Percentiles rank a stretch among this genome's conserved stretches.
Evolutionary conservation across 345 rosid species (phyloP).

Genomic region (Jatropha curcas): DNA sequence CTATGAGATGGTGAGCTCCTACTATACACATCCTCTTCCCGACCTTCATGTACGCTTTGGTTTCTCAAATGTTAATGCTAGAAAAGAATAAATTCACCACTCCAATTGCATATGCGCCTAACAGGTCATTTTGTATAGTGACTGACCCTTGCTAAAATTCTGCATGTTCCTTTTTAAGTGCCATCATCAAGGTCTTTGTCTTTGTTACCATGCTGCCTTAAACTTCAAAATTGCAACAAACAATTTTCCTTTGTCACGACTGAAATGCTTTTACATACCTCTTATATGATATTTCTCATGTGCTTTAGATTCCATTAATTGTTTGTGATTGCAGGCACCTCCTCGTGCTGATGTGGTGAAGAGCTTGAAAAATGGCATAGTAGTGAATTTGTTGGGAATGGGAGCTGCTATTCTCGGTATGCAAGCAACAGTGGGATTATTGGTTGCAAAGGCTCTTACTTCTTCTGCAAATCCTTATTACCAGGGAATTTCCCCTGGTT

Average conservation of each 20-base stretch:
- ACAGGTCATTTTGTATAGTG: background rate
- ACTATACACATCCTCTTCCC: background rate
- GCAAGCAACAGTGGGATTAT: conserved; percentile 91
- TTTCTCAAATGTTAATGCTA: background rate
- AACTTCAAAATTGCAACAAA: background rate
- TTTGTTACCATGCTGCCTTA: background rate
- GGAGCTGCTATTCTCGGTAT: conserved; percentile 90
- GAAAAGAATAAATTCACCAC: background rate
- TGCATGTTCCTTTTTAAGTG: background rate
- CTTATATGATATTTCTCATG: background rate
- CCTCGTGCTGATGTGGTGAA: conserved; percentile 96
- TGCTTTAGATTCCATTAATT: background rate
- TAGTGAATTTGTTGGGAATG: conserved; percentile 85
- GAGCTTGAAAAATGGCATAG: conserved; percentile 81
- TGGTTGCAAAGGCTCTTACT: conserved; percentile 95
- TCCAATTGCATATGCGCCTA: background rate
- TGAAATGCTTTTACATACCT: background rate
- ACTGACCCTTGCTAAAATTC: conserved; percentile 3
- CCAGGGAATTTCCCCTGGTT: conserved; percentile 84
- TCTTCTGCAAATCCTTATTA: conserved; percentile 81
- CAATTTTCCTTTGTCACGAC: conserved; percentile 1
- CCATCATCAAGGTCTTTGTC: background rate
- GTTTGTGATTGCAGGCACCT: conserved; percentile 66
- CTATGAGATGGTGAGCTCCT: background rate
- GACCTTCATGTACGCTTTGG: background rate